Percentiles rank a stretch among this genome's conserved stretches.
Evolutionary conservation across 108 stramenopile species (phyloP).

Genomic region (Aurantiochytrium sp.): DNA sequence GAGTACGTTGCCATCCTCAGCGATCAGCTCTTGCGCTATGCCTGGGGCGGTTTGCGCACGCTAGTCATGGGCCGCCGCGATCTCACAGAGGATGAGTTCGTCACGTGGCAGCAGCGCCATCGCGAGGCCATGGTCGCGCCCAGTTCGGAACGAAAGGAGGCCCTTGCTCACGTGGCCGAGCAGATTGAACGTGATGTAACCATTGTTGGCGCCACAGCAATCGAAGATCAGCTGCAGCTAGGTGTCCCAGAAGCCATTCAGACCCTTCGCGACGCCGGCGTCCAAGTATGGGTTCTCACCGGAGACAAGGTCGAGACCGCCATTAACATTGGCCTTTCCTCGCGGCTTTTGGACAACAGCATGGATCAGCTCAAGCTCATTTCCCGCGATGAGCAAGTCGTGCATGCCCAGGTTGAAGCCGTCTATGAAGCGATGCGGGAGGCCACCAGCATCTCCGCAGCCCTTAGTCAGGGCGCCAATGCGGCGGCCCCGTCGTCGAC

Average conservation of each 20-base stretch:
- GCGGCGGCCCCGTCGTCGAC: neutral
- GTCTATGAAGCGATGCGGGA: neutral
- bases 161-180: constrained; percentile 59
- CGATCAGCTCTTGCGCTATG: constrained; percentile 52
- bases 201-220: constrained; percentile 91
- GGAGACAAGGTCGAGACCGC: constrained; percentile 99
- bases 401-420: neutral
- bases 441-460: neutral
- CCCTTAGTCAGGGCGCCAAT: neutral
- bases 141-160: constrained; percentile 10
- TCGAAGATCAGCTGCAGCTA: constrained; percentile 94
- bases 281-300: constrained; percentile 95
- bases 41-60: constrained; percentile 82
- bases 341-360: constrained; percentile 61
- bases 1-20: constrained; percentile 1
- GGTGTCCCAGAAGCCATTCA: constrained; percentile 86
- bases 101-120: constrained; percentile 61
- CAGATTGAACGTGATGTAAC: constrained; percentile 71
- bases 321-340: constrained; percentile 91
- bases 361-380: constrained; percentile 32
- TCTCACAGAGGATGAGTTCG: constrained; percentile 65
- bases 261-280: constrained; percentile 79
- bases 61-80: constrained; percentile 76
- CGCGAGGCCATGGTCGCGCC: constrained; percentile 43
- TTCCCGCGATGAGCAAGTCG: neutral